phyloP scores from a whole-genome alignment of 2,329 filamentous ascomycete species.

The Coniella vitis region DNA sequence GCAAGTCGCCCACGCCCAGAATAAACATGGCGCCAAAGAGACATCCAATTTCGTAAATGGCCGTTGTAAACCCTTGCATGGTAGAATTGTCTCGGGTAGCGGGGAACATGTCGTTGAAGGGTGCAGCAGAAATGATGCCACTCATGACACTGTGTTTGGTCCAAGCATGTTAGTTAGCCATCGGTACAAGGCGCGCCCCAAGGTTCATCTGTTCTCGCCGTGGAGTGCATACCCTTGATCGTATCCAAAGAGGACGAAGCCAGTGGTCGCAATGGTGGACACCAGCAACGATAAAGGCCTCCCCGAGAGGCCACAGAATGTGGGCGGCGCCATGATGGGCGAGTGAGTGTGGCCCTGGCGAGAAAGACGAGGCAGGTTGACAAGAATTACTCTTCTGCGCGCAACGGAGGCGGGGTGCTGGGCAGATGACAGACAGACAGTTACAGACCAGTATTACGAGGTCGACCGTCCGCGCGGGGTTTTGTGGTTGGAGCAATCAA shows the following conservation, averaged over 20 bases:
- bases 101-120: conserved; percentile 43
- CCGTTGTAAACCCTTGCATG: conserved; percentile 31
- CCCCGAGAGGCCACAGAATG: conserved; percentile 53
- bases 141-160: conserved; percentile 46
- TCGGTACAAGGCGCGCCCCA: too few relatives aligned
- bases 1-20: conserved; percentile 41
- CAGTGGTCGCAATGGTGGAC: conserved; percentile 57
- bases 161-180: conserved; percentile 9
- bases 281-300: conserved; percentile 48
- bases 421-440: neutral
- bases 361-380: neutral
- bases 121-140: conserved; percentile 44
- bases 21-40: conserved; percentile 34
- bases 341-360: neutral
- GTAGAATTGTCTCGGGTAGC: conserved; percentile 34
- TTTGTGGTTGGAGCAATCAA: neutral
- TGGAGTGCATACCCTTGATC: conserved; percentile 39
- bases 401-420: neutral
- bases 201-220: neutral
- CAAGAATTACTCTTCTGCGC: neutral
- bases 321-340: conserved; percentile 31
- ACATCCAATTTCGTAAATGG: conserved; percentile 36
- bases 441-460: neutral
- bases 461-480: neutral
- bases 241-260: conserved; percentile 55